Base-by-base conservation (phyloP, 306 rosid species). In the Luffa aegyptiaca region DNA sequence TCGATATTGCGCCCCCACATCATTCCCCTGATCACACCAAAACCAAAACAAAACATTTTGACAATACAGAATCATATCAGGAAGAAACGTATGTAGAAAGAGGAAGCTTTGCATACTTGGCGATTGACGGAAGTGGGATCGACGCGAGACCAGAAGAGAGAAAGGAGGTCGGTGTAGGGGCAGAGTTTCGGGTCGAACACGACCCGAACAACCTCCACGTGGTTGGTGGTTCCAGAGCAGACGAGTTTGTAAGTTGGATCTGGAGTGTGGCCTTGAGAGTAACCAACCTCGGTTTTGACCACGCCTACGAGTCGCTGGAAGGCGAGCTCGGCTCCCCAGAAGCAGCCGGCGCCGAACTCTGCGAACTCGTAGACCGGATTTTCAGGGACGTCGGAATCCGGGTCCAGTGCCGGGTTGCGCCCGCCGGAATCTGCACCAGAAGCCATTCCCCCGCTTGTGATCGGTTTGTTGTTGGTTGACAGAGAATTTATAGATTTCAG, bases 311-410 rank as follows among this genome's bases (percentile, higher is more conserved):
- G 80, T 45, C 97, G 87, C 87, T 94, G 97, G 81, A 90, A 90
- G 31, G 95, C 84, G 35, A 90, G 83, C 85, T 94, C 97, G 21
- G 85, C 97, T 1, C 97, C 89, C 95, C 98, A 94, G 90, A 94
- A 94, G 58, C 98, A 91, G 49, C 98, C 98, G 5, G 91, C 90
- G 79, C 89, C 97, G 75, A 94, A 94, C 79, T 94, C 84, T 9
- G 91, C 98, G 1, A 92, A 86, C 88, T 88, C 90, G 83, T 87
- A 87, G 48, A 77, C 76, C 53, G 91, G 89, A 46, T 85, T 80
- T 1, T 78, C 88, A 8, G 95, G 93, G 8, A 45, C 31, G 49
- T 94, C 97, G 81, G 41, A 7, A 76, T 94, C 97, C 76, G 81
- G 90, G 21, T 85, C 89, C 6, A 83, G 78, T 16, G 91, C 91